Percentiles rank a stretch among this genome's conserved stretches.
phyloP scores from a whole-genome alignment of 2,329 filamentous ascomycete species.

The Penicillium sp. region DNA sequence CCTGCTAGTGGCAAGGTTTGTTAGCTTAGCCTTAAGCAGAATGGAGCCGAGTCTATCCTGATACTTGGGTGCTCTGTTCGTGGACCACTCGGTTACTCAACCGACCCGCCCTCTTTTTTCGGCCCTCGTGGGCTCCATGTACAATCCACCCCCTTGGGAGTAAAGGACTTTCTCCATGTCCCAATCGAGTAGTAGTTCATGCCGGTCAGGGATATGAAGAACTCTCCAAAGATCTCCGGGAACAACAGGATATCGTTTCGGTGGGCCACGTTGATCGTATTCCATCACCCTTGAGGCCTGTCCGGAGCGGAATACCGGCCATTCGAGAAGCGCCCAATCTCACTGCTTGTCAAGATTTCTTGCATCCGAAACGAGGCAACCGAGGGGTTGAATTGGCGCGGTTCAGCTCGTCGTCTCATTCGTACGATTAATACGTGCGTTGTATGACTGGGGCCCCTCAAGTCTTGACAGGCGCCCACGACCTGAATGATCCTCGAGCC shows the following conservation, averaged over 20 bases:
- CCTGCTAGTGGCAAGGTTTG: conserved; percentile 19
- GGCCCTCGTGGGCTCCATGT: conserved; percentile 11
- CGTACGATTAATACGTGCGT: conserved; percentile 29
- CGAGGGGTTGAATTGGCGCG: conserved; percentile 6
- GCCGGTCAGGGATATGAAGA: conserved; percentile 5
- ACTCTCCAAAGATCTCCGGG: conserved; percentile 1
- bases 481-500: conserved; percentile 24
- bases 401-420: conserved; percentile 19
- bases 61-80: conserved; percentile 14
- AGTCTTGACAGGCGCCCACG: conserved; percentile 23
- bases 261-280: background rate
- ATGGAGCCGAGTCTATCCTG: conserved; percentile 15
- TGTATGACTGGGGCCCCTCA: conserved; percentile 26
- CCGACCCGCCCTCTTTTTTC: conserved; percentile 20
- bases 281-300: background rate
- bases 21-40: conserved; percentile 20
- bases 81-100: conserved; percentile 21
- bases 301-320: too few relatives aligned
- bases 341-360: background rate
- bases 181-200: conserved; percentile 7
- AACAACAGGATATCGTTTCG: background rate
- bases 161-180: background rate
- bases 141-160: conserved; percentile 8
- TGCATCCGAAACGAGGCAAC: conserved; percentile 4
- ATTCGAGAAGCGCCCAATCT: too few relatives aligned